These are phyloP conservation scores for Astrothelium subdiscretum DNA, from an alignment of 495 filamentous ascomycete species.

Conservation along the genomic window DNA sequence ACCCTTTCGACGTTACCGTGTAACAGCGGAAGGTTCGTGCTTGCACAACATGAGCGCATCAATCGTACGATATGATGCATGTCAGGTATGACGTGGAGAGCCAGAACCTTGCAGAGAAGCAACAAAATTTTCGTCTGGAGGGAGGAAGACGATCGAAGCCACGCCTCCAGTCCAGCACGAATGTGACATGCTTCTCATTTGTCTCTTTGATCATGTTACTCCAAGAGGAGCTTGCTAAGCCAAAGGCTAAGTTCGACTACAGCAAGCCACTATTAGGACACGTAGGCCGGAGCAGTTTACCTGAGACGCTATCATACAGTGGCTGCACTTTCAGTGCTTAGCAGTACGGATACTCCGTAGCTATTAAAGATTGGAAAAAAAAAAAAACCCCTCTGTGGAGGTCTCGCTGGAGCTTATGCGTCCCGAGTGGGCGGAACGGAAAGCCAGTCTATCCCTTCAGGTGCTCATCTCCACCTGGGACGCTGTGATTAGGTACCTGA, in stretches of 20 bases:
- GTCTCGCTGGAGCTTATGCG: too few species aligned
- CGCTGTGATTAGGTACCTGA: not conserved
- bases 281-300: not conserved
- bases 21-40: not conserved
- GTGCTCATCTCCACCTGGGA: not conserved
- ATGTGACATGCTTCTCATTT: not conserved
- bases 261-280: not conserved
- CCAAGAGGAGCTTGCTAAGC: not conserved
- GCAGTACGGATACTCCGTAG: too few species aligned
- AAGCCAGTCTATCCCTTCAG: not conserved
- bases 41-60: not conserved
- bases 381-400: too few species aligned
- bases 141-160: too few species aligned
- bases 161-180: too few species aligned
- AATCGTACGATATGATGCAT: not conserved
- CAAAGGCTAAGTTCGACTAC: not conserved
- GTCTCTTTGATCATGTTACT: not conserved
- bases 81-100: not conserved
- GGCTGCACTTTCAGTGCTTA: not conserved
- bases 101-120: not conserved
- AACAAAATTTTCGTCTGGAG: not conserved
- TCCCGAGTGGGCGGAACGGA: too few species aligned
- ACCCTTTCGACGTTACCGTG: not conserved
- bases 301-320: not conserved
- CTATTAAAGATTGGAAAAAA: too few species aligned